Evolutionary conservation across 208 protist genomes (phyloP), one percentile per base, ranked within the genome.

Genomic region (Acanthamoeba triangularis): DNA sequence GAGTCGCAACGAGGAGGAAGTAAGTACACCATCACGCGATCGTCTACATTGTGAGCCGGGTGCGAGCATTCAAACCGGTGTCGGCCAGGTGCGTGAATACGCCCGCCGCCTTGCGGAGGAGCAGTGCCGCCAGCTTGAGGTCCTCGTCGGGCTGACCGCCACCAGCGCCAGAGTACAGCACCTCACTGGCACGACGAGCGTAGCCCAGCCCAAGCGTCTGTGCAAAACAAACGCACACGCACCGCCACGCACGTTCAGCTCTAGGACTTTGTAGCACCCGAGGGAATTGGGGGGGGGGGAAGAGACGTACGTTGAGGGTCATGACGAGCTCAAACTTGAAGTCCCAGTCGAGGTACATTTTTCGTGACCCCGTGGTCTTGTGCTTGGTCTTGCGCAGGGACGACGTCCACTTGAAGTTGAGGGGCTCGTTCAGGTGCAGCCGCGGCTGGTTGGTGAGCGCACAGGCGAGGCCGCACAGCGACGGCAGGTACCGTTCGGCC

Each of bases 391-490:
- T 78, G 18, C 95, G 35, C 10, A 69, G 76, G 47, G 76, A 25
- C 35, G 76, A 85, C 5, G 76, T 56, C 76, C 76, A 85, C 76
- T 85, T 49, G 47, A 85, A 85, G 47, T 13, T 85, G 4, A 85
- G 44, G 6, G 76, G 76, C 76, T 85, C 76, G 25, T 25, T 33
- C 41, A 85, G 47, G 76, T 85, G 76, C 76, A 85, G 44, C 7
- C 76, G 35, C 47, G 76, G 76, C 76, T 85, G 76, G 76, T 85
- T 85, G 76, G 76, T 85, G 47, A 85, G 76, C 76, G 76, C 76
- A 16, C 76, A 85, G 14, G 76, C 76, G 25, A 85, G 76, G 25
- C 76, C 76, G 23, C 76, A 85, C 25, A 85, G 76, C 14, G 76
- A 49, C 30, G 76, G 76, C 76, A 85, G n/a, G 47, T 85, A 85